Evolutionary conservation across 78 protist genomes (phyloP).

Genomic region (Dictyostelium firmibasis): DNA sequence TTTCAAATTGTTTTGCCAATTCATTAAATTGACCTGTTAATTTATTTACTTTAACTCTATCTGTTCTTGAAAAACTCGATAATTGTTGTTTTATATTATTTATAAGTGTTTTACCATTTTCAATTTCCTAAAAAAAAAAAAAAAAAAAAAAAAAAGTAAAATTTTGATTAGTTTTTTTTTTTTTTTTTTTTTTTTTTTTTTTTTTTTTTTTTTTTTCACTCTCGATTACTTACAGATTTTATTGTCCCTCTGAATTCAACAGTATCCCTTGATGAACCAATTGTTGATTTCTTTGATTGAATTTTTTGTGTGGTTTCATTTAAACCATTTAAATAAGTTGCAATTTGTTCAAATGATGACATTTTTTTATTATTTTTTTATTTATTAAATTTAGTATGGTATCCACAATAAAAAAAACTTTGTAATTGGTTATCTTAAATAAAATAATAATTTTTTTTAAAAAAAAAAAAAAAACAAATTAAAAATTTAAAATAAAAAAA

Average conservation of each 20-base stretch:
- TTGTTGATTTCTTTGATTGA: not conserved
- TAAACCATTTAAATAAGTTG: not conserved
- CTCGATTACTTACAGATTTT: not conserved
- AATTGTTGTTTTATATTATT: not conserved
- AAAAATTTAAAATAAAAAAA: too few species aligned
- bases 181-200: not conserved
- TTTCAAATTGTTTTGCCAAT: conserved; percentile 38
- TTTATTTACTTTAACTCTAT: conserved; percentile 32
- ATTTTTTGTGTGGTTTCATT: conserved; percentile 20
- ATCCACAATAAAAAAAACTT: too few species aligned
- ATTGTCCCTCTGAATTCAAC: conserved; percentile 28
- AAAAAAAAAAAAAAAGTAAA: not conserved
- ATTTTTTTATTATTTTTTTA: not conserved
- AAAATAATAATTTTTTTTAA: too few species aligned
- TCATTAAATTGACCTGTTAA: conserved; percentile 7
- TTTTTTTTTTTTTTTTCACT: not conserved
- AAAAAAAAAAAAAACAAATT: too few species aligned
- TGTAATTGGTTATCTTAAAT: too few species aligned
- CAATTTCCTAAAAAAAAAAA: not conserved
- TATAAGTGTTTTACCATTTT: conserved; percentile 25
- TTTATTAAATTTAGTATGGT: too few species aligned
- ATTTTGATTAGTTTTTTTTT: not conserved
- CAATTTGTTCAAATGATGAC: conserved; percentile 5
- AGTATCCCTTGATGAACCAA: not conserved
- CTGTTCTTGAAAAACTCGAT: conserved; percentile 2